Conservation (phyloP, 495 filamentous ascomycete species). For the Penicilliopsis zonata region DNA sequence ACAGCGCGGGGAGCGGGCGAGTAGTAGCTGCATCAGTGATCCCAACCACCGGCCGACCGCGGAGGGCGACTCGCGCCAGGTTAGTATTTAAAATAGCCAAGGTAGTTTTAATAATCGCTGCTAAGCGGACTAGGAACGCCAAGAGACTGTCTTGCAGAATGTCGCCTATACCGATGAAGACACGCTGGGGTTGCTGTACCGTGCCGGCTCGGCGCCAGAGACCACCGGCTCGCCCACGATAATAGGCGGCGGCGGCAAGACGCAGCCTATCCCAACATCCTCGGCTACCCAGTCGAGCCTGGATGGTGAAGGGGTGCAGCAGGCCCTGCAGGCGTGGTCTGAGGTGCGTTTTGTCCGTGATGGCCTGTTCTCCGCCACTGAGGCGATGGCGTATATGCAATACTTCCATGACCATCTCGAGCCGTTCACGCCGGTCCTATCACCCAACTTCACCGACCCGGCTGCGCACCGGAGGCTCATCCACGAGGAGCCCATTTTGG, state of each 20-base stretch:
- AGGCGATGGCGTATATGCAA: conserved; percentile 32
- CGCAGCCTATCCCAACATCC: not conserved
- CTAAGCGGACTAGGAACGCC: conserved; percentile 20
- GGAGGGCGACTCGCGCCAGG: too few relatives aligned
- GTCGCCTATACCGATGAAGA: conserved; percentile 4
- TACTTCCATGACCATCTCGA: conserved; percentile 68
- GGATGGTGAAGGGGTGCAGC: conserved; percentile 9
- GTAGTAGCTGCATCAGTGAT: not conserved
- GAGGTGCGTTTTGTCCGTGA: conserved; percentile 70
- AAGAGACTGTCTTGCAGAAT: conserved; percentile 2
- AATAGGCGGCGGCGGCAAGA: conserved; percentile 1
- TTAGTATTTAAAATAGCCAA: too few relatives aligned
- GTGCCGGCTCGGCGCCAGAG: too few relatives aligned
- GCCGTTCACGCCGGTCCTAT: conserved; percentile 65
- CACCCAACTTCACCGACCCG: conserved; percentile 53
- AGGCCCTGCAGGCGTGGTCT: conserved; percentile 61
- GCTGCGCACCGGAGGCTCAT: conserved; percentile 52
- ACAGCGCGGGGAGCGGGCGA: not conserved
- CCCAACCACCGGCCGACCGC: too few relatives aligned
- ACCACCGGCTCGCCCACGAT: conserved; percentile 1
- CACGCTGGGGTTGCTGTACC: conserved; percentile 3
- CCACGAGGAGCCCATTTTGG: conserved; percentile 66
- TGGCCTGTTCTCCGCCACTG: conserved; percentile 77
- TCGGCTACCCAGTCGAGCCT: not conserved
- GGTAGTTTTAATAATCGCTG: too few relatives aligned